These are phyloP conservation scores for Botrytis cinerea DNA, from an alignment of 2,329 filamentous ascomycete genomes.

Conservation along the genomic window DNA sequence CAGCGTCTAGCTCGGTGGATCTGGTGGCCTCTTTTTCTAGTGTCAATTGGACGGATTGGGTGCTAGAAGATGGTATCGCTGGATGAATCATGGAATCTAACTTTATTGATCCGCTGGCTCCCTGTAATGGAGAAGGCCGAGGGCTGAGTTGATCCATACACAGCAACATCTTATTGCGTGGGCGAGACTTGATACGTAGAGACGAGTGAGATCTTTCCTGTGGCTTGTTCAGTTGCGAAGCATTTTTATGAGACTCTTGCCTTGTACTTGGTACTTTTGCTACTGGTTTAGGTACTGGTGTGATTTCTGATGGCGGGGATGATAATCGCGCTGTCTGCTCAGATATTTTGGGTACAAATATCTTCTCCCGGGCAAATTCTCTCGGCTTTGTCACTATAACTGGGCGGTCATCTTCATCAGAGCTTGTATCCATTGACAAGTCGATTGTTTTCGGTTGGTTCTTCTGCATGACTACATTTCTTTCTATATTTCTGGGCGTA, in stretches of 20 bases:
- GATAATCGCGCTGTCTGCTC: background rate
- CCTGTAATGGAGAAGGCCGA: constrained; percentile 17
- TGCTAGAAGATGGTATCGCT: background rate
- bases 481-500: background rate
- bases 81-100: background rate
- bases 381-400: background rate
- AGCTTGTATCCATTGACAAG: constrained; percentile 10
- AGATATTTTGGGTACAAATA: background rate
- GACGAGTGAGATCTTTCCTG: constrained; percentile 29
- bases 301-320: background rate
- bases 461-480: background rate
- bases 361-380: background rate
- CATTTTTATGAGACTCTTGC: background rate
- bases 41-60: background rate
- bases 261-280: background rate
- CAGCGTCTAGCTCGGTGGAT: background rate
- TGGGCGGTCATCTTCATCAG: background rate
- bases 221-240: background rate
- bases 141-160: constrained; percentile 33
- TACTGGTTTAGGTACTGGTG: background rate
- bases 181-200: constrained; percentile 39
- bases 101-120: background rate
- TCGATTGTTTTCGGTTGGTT: constrained; percentile 3
- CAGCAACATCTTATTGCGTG: constrained; percentile 40
- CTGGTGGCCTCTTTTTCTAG: background rate